These are phyloP conservation scores for Chlamydomonas asymmetrica DNA, from an alignment of 139 green algal genomes.

Conservation along the genomic window DNA sequence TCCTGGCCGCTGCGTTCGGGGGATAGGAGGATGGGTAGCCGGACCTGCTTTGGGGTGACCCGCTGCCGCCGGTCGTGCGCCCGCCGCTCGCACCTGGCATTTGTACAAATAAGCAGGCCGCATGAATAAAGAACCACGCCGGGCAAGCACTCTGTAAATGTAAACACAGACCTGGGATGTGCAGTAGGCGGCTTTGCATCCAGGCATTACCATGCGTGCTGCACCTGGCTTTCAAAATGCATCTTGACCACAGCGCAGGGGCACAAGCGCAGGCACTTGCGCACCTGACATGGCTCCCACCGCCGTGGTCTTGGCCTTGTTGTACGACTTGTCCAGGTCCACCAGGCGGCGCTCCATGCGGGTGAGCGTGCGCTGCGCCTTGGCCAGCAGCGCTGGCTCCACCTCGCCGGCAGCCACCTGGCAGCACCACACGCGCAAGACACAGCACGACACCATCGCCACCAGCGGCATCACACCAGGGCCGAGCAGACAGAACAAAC, in stretches of 20 bases:
- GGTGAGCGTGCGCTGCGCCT: constrained; percentile 14
- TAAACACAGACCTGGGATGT: background rate
- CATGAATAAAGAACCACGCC: background rate
- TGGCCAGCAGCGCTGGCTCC: constrained; percentile 11
- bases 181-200: background rate
- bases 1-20: no score
- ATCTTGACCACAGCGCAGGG: background rate
- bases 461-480: no score
- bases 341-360: constrained; percentile 31
- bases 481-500: no score
- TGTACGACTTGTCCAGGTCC: constrained; percentile 23
- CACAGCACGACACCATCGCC: no score
- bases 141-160: background rate
- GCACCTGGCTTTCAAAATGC: background rate
- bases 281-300: constrained; percentile 8
- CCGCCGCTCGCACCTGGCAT: background rate
- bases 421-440: no score
- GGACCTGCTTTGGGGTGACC: background rate
- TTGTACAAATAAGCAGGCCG: background rate
- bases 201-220: background rate
- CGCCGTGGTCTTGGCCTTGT: constrained; percentile 4
- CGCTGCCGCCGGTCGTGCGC: background rate
- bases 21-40: background rate
- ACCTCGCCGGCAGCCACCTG: constrained; percentile 19
- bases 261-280: background rate